These are phyloP conservation scores for Hymenoscyphus occultus DNA, from an alignment of 2,329 filamentous ascomycete species.

Conservation along the genomic window DNA sequence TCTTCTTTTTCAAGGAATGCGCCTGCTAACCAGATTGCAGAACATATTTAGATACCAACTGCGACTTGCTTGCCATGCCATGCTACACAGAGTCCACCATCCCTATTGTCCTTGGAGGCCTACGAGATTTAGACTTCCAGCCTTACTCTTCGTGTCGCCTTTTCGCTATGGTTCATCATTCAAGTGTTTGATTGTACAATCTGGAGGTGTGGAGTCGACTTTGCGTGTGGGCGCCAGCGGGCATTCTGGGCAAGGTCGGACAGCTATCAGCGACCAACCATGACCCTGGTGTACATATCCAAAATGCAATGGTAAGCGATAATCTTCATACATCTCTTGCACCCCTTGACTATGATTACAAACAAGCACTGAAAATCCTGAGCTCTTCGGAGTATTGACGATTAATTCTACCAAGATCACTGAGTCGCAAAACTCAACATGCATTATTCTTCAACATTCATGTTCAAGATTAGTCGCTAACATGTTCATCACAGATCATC, in stretches of 20 bases:
- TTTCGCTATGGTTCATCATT: not conserved
- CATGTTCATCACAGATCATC: not conserved
- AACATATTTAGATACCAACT: constrained; percentile 14
- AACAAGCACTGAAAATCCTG: constrained; percentile 41
- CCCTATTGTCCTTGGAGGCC: not conserved
- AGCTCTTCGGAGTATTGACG: constrained; percentile 35
- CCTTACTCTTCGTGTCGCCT: not conserved
- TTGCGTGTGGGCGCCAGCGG: too few species aligned
- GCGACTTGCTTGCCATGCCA: not conserved
- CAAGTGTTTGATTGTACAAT: too few species aligned
- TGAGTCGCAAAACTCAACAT: constrained; percentile 26
- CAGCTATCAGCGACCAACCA: too few species aligned
- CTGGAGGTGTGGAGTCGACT: too few species aligned
- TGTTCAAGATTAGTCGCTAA: not conserved
- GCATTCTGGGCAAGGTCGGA: too few species aligned
- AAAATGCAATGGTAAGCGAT: not conserved
- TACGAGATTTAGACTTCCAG: not conserved
- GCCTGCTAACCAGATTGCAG: constrained; percentile 22
- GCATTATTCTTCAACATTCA: not conserved
- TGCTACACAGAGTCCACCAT: not conserved
- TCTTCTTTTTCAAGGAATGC: not conserved
- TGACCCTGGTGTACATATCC: too few species aligned
- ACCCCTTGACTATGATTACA: constrained; percentile 35
- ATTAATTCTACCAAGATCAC: constrained; percentile 40
- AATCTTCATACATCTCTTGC: not conserved